A percentile compares a stretch with the other conserved stretches of the same genome.
Evolutionary conservation across 129 eudicot genomes (phyloP).

Genomic region (Erigeron canadensis): DNA sequence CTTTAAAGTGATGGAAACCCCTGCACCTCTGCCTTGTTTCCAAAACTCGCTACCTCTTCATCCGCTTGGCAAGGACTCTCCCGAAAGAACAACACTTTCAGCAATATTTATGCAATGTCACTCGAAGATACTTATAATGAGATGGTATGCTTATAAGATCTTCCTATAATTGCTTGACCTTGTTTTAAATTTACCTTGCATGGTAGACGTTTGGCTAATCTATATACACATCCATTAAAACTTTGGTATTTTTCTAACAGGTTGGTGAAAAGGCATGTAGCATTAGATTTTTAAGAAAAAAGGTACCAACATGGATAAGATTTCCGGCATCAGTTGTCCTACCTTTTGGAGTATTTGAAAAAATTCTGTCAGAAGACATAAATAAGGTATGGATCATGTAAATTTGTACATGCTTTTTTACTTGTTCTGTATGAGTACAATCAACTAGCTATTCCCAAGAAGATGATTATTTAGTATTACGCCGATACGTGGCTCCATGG

Average conservation of each 20-base stretch:
- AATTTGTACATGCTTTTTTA: background rate
- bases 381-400: conserved; percentile 40
- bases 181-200: background rate
- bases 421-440: conserved; percentile 1
- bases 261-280: conserved; percentile 53
- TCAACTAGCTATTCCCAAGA: background rate
- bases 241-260: conserved; percentile 22
- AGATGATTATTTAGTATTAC: background rate
- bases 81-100: conserved; percentile 34
- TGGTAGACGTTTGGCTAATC: too few relatives aligned
- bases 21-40: conserved; percentile 36
- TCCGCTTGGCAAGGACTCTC: conserved; percentile 32
- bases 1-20: conserved; percentile 26
- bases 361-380: conserved; percentile 43
- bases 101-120: conserved; percentile 42
- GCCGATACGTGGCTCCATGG: too few relatives aligned
- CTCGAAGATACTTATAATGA: conserved; percentile 42
- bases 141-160: conserved; percentile 33
- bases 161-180: conserved; percentile 10
- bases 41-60: conserved; percentile 35
- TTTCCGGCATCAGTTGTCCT: conserved; percentile 48
- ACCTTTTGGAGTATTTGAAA: conserved; percentile 51
- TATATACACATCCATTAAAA: too few relatives aligned
- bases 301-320: conserved; percentile 45
- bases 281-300: conserved; percentile 44